A percentile compares a stretch with the other conserved stretches of the same genome.
These are phyloP conservation scores for Schwanniomyces vanrijiae DNA, from an alignment of 805 yeast genomes.

Conservation along the genomic window DNA sequence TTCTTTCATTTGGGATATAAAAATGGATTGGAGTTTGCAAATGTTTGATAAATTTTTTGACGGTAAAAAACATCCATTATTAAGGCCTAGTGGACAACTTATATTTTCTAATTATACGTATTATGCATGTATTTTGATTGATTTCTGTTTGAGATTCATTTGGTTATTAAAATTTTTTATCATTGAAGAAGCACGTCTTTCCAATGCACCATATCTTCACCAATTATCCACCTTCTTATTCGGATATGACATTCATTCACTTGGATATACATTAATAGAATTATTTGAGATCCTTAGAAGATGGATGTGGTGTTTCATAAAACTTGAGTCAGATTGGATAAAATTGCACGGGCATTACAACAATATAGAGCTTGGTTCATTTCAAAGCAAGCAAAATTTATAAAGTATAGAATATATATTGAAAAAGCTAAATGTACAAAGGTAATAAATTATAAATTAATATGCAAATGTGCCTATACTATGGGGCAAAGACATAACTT, in stretches of 20 bases:
- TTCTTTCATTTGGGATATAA: conserved; percentile 86
- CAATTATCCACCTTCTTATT: conserved; percentile 30
- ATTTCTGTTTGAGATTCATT: conserved; percentile 66
- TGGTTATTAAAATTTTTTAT: conserved; percentile 66
- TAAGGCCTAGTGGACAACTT: conserved; percentile 19
- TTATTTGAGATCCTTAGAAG: conserved; percentile 76
- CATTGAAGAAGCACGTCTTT: conserved; percentile 22
- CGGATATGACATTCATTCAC: conserved; percentile 40
- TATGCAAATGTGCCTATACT: background rate
- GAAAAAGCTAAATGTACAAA: conserved; percentile 1
- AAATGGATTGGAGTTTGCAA: conserved; percentile 82
- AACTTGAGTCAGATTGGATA: conserved; percentile 74
- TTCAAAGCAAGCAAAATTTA: background rate
- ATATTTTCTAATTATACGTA: conserved; percentile 42
- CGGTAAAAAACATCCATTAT: conserved; percentile 8
- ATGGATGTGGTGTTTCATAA: conserved; percentile 85
- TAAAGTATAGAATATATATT: background rate
- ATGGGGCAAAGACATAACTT: background rate
- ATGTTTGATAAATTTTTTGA: conserved; percentile 40
- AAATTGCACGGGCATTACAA: conserved; percentile 20
- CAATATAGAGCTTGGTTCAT: background rate
- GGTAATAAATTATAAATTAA: background rate
- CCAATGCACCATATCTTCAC: conserved; percentile 9
- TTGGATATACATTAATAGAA: conserved; percentile 69
- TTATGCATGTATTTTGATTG: conserved; percentile 55